Base-by-base conservation (phyloP, 352 stramenopile genomes). In the Saprolegnia parasitica region DNA sequence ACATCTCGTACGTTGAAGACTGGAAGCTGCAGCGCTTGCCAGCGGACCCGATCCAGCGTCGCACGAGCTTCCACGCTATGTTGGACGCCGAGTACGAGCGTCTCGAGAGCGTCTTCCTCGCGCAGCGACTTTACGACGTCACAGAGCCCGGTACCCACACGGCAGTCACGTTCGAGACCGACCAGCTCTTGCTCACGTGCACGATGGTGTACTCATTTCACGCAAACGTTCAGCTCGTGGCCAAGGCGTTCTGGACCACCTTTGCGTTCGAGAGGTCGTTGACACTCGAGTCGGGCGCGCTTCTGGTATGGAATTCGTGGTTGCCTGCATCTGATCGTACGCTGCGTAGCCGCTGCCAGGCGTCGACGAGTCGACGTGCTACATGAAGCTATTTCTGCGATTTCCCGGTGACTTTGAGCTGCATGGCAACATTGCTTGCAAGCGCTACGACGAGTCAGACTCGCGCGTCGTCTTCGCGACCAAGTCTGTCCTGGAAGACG, bases 81-180 rank as follows among this genome's bases (percentile, higher is more conserved):
- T 10, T 67, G 1, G 49, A 67, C 40, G 61, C 39, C 5, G 18
- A 67, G 16, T 67, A 56, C 32, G 40, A 29, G 4, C 45, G 40
- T 4, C 37, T 67, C 1, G 61, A 67, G 61, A 67, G 40, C 56
- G 49, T 67, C 11, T 67, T 67, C 23, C 32, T 67, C 6, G 40
- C 37, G 0, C 46, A 67, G 26, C 39, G 61, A 6, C 18, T 67
- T 1, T 5, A 39, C 32, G 61, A 67, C 61, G n/a, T 16, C 16
- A 29, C 21, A 1, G 29, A 56, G 42, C 5, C 13, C 1, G 3
- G 20, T 18, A 67, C 20, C 8, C 21, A 56, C 16, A 67, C 61
- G 13, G n/a, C n/a, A n/a, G n/a, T n/a, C 15, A 67, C 23, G 61
- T 67, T 56, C 49, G 61, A 67, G 8, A 39, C 4, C 15, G n/a